phyloP scores from a whole-genome alignment of 345 rosid genomes.

The Pistacia vera region DNA sequence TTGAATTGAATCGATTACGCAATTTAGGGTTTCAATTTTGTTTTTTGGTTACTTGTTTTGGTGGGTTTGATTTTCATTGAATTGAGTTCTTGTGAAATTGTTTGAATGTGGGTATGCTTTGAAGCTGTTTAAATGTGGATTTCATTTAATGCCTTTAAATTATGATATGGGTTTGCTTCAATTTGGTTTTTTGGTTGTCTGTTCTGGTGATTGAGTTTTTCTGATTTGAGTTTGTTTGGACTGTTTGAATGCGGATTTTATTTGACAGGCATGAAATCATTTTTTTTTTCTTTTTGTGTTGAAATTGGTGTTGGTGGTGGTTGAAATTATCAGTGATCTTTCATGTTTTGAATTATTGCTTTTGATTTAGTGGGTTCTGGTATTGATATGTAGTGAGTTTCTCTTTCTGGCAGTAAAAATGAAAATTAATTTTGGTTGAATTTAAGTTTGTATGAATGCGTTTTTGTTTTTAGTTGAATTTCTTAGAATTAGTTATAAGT shows the following conservation, averaged over 20 bases:
- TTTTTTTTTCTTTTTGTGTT: background rate
- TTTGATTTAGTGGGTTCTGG: background rate
- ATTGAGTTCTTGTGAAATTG: background rate
- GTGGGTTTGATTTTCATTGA: background rate
- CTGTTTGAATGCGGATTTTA: background rate
- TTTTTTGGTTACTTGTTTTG: background rate
- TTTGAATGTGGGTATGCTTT: too few relatives aligned
- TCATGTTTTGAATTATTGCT: background rate
- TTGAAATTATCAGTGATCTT: background rate
- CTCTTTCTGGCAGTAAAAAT: background rate
- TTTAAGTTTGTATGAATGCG: background rate
- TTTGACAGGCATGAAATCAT: background rate
- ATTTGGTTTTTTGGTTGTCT: background rate
- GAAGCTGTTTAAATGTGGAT: too few relatives aligned
- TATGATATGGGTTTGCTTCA: background rate
- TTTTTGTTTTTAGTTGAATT: background rate
- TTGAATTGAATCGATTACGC: too few relatives aligned
- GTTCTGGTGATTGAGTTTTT: background rate
- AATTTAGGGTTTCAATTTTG: too few relatives aligned
- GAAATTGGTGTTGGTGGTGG: background rate
- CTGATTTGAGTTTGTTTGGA: background rate
- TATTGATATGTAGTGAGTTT: background rate
- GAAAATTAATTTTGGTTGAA: background rate
- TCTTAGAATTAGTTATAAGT: background rate
- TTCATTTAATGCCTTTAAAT: conserved; percentile 9